Evolutionary conservation across 495 filamentous ascomycete genomes (phyloP).

Genomic region (Podospora bellae-mahoneyi): DNA sequence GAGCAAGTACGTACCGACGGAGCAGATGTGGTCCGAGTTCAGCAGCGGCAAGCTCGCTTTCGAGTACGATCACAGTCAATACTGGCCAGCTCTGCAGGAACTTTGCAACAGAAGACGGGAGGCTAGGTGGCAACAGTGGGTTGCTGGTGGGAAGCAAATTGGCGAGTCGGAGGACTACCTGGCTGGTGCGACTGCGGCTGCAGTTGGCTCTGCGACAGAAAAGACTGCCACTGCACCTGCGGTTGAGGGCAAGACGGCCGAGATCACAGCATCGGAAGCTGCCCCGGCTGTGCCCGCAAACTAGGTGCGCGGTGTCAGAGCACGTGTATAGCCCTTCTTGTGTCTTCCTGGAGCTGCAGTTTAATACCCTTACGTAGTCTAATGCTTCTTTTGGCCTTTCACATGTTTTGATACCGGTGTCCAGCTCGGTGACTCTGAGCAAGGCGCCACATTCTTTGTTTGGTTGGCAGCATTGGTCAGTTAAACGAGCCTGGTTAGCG

Average conservation of each 20-base stretch:
- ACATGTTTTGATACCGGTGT: background rate
- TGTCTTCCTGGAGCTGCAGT: background rate
- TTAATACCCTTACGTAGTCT: background rate
- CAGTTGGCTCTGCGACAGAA: constrained; percentile 18
- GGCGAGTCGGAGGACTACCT: constrained; percentile 84
- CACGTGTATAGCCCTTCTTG: background rate
- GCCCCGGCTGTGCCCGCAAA: background rate
- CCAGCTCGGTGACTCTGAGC: background rate
- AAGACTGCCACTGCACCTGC: background rate
- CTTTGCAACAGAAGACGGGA: constrained; percentile 60
- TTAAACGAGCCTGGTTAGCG: background rate
- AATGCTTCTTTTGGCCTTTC: background rate
- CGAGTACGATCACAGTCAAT: constrained; percentile 78
- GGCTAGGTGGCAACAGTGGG: constrained; percentile 66
- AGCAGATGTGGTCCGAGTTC: constrained; percentile 71
- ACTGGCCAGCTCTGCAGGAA: constrained; percentile 81
- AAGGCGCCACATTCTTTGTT: background rate
- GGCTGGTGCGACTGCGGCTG: constrained; percentile 21
- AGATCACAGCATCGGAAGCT: constrained; percentile 9
- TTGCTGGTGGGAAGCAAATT: constrained; percentile 68
- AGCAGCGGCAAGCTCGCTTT: constrained; percentile 68
- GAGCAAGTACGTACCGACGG: constrained; percentile 66
- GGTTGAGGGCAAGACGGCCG: constrained; percentile 11
- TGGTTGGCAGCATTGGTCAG: background rate
- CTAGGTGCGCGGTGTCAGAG: background rate